Percentiles rank a stretch among this genome's conserved stretches.
These are phyloP conservation scores for Ostreobium quekettii DNA, from an alignment of 139 green algal genomes.

Conservation along the genomic window DNA sequence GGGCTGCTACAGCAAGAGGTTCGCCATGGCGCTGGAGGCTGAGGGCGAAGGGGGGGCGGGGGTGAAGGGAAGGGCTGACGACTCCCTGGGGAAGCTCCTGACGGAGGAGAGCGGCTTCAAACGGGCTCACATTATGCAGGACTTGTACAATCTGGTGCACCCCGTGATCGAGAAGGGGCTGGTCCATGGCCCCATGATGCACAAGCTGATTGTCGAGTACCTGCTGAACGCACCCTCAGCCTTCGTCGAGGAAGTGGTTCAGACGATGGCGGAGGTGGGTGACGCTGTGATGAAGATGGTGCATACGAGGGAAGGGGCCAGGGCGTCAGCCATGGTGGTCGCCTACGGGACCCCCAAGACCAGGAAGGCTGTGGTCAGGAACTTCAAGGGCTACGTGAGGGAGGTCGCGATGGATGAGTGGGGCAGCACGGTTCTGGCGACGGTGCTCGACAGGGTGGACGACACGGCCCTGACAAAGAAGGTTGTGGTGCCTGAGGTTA, in stretches of 20 bases:
- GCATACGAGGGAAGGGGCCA: constrained; percentile 75
- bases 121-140: constrained; percentile 46
- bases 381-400: constrained; percentile 66
- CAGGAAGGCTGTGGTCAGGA: constrained; percentile 68
- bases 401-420: constrained; percentile 70
- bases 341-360: constrained; percentile 65
- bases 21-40: constrained; percentile 27
- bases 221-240: constrained; percentile 47
- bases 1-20: constrained; percentile 50
- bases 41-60: background rate
- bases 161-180: constrained; percentile 80
- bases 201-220: constrained; percentile 77
- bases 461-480: constrained; percentile 77
- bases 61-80: background rate
- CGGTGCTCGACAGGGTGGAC: constrained; percentile 59
- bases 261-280: constrained; percentile 53
- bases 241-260: constrained; percentile 59
- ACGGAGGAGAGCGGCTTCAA: constrained; percentile 31
- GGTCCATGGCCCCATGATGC: constrained; percentile 63
- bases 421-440: constrained; percentile 59
- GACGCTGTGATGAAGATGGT: constrained; percentile 75
- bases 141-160: constrained; percentile 44
- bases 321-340: constrained; percentile 57
- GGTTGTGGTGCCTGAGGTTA: constrained; percentile 56
- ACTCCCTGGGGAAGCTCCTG: constrained; percentile 35